A percentile compares a stretch with the other conserved stretches of the same genome.
Conservation (phyloP, 441 rosid species). For the Euphorbia corollata region DNA sequence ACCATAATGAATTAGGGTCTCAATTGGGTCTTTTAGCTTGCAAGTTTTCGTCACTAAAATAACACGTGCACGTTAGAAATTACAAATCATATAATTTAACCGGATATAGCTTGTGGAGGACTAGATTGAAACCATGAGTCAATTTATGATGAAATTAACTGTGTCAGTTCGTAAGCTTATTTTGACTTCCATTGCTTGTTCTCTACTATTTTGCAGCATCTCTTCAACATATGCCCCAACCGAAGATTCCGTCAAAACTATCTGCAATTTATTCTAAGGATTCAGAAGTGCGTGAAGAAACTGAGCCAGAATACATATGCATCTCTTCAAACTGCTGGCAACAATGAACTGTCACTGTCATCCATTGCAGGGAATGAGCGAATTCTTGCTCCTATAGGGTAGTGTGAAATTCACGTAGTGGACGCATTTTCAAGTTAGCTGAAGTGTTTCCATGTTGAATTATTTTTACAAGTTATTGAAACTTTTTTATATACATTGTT, state of each 20-base stretch:
- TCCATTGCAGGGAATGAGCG: slow-evolving; percentile 11
- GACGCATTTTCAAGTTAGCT: slow-evolving; percentile 13
- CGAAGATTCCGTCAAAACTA: slow-evolving; percentile 11
- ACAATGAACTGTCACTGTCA: not conserved
- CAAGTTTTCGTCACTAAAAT: not conserved
- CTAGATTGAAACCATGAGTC: no score
- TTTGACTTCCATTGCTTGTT: slow-evolving; percentile 10
- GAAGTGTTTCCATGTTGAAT: slow-evolving; percentile 20
- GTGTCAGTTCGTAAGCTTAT: not conserved
- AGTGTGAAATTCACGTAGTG: not conserved
- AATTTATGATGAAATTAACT: no score
- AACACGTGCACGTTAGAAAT: not conserved
- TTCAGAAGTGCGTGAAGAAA: slow-evolving; percentile 4
- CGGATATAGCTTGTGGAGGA: no score
- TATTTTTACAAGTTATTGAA: slow-evolving; percentile 15
- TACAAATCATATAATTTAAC: no score
- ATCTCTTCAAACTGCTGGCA: slow-evolving; percentile 16
- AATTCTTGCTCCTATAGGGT: no score
- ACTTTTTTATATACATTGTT: not conserved
- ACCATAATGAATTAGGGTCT: not conserved
- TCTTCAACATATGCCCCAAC: slow-evolving; percentile 9
- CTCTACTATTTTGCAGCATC: slow-evolving; percentile 19
- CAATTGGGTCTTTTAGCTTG: not conserved
- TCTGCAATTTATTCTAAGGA: slow-evolving; percentile 5
- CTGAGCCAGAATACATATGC: not conserved